phyloP scores from a whole-genome alignment of 2,329 filamentous ascomycete genomes.

The Penicillium sp. region DNA sequence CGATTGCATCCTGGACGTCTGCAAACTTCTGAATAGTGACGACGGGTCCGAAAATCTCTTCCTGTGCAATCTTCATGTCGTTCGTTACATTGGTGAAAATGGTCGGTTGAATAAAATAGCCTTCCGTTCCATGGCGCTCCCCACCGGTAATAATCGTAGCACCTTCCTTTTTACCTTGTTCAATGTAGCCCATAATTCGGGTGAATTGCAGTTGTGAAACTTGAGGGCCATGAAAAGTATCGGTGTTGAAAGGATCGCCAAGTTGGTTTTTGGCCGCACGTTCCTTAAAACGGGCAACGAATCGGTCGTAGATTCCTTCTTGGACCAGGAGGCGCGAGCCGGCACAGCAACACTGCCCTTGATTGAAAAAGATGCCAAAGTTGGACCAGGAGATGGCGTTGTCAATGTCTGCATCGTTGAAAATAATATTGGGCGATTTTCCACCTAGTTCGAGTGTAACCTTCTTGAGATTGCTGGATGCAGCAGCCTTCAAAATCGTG shows the following conservation, averaged over 20 bases:
- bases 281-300: neutral
- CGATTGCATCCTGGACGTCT: too few species aligned
- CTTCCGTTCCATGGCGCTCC: slow-evolving; percentile 69
- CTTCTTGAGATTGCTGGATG: neutral
- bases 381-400: neutral
- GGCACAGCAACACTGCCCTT: neutral
- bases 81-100: slow-evolving; percentile 74
- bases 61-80: slow-evolving; percentile 67
- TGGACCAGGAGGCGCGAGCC: neutral
- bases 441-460: slow-evolving; percentile 2
- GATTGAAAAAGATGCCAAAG: neutral
- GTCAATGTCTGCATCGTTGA: neutral
- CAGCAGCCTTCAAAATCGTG: neutral
- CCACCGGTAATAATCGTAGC: slow-evolving; percentile 65
- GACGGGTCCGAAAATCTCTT: slow-evolving; percentile 83
- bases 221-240: slow-evolving; percentile 85
- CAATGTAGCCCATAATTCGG: slow-evolving; percentile 75
- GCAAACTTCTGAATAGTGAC: too few species aligned
- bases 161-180: slow-evolving; percentile 64
- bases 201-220: slow-evolving; percentile 80
- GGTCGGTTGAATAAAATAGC: slow-evolving; percentile 86
- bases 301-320: neutral
- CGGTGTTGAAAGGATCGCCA: slow-evolving; percentile 61
- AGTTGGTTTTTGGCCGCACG: neutral
- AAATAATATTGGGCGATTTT: slow-evolving; percentile 1